Conservation (phyloP, 768 basidiomycete species). For the Lactifluus piperatus region DNA sequence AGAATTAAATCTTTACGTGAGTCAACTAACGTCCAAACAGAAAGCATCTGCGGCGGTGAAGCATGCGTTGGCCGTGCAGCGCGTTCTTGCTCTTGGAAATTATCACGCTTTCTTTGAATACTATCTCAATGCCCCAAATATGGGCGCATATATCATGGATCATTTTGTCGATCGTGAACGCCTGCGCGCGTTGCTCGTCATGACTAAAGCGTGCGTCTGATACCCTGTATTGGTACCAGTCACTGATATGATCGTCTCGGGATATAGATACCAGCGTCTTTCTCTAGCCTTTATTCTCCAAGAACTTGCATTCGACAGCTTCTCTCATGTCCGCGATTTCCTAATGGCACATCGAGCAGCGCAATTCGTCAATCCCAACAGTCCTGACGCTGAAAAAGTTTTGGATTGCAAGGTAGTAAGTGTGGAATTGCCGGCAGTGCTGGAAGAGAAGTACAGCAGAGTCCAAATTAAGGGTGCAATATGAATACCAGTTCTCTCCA, state of each 20-base stretch:
- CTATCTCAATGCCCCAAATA: constrained; percentile 80
- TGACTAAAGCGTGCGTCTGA: constrained; percentile 81
- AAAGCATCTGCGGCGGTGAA: constrained; percentile 70
- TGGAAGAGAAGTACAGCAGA: constrained; percentile 77
- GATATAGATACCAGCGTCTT: constrained; percentile 69
- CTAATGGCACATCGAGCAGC: constrained; percentile 59
- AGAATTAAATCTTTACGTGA: constrained; percentile 96
- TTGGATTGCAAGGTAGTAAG: constrained; percentile 65
- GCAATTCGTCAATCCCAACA: constrained; percentile 55
- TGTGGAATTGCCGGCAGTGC: constrained; percentile 47
- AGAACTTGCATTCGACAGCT: constrained; percentile 77
- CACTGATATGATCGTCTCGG: neutral
- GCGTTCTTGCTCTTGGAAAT: constrained; percentile 85
- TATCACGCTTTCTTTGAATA: constrained; percentile 88
- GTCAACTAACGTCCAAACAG: constrained; percentile 92
- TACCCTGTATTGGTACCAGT: constrained; percentile 1
- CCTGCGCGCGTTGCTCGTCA: constrained; percentile 74
- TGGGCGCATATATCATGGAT: constrained; percentile 99
- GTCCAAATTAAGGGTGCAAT: constrained; percentile 91
- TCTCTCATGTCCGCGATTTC: constrained; percentile 58
- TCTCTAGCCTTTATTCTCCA: constrained; percentile 67
- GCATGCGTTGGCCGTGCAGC: constrained; percentile 86
- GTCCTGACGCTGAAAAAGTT: constrained; percentile 51
- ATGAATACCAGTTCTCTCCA: too few species aligned
- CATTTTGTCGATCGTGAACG: constrained; percentile 93